Percentiles rank a stretch among this genome's conserved stretches.
Conservation (phyloP, 2,329 filamentous ascomycete genomes). For the Fragosphaeria purpurea region DNA sequence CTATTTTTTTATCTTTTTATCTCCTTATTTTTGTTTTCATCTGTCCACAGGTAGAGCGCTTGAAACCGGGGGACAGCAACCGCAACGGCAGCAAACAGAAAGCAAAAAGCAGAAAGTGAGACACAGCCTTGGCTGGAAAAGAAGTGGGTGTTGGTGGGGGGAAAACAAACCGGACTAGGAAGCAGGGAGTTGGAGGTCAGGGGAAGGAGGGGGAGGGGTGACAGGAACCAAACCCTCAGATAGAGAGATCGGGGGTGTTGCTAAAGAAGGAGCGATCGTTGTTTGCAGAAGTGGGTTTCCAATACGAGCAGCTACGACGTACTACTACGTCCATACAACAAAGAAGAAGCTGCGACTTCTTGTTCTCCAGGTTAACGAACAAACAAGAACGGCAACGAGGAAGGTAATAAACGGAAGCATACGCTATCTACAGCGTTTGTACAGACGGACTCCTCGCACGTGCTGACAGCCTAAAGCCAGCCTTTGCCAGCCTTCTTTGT, state of each 20-base stretch:
- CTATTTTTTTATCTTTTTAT: no score
- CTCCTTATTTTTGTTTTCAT: no score
- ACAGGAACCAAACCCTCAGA: no score
- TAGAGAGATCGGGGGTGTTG: no score
- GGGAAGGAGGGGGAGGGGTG: conserved; percentile 1
- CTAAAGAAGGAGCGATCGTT: no score
- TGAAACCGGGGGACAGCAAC: conserved; percentile 1
- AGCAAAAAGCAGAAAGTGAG: not conserved
- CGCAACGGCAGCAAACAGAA: conserved; percentile 4
- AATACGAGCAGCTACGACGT: no score
- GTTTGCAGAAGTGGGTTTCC: no score
- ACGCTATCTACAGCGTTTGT: not conserved
- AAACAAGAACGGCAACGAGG: not conserved
- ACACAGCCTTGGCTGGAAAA: conserved; percentile 5
- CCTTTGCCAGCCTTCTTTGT: not conserved
- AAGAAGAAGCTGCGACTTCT: no score
- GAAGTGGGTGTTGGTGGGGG: conserved; percentile 4
- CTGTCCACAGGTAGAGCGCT: not conserved
- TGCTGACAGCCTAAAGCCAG: not conserved
- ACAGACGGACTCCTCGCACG: not conserved
- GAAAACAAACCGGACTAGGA: conserved; percentile 1
- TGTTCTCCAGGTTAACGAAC: not conserved
- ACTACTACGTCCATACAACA: no score
- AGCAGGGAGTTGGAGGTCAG: conserved; percentile 3
- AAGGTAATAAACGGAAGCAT: no score